Evolutionary conservation across 2,329 filamentous ascomycete species (phyloP), one percentile per base, ranked within the genome.

Genomic region (Xylariaceae sp.): DNA sequence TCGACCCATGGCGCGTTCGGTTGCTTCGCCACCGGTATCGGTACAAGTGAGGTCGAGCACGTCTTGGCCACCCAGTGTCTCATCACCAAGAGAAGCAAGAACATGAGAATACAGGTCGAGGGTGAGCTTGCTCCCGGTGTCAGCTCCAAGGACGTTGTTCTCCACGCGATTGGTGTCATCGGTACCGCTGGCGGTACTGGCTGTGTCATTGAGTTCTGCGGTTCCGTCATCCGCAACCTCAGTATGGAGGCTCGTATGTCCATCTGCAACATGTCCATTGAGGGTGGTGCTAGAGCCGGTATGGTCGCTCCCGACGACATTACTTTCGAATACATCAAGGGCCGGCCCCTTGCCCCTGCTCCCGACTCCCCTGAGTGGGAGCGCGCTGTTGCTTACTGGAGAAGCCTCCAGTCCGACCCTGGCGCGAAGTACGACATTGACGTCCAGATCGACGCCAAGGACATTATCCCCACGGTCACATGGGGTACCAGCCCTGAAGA

Each of bases 251-350:
- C 93, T 49, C 87, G 94, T 67, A 97, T 99, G 94, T 97, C 92
- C 64, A 96, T 99, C 74, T 97, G 94, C 81, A 99, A 99, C 80
- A 97, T 97, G 94, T 92, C 92, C 11, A 97, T 97, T 68, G 94
- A 99, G 80, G 94, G 83, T 67, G 94, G 94, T 76, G 94, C 94
- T 52, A 85, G 94, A 77, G 93, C 93, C 62, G 94, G 94, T 67
- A 96, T 99, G 92, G 88, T 99, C 61, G 94, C 94, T 8, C 94
- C 94, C 4, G 94, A 99, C 71, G 88, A 97, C 72, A 89, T 81
- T 60, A 97, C 94, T 34, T 96, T 96, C 69, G 90, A 96, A 67
- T 99, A 97, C 73, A 88, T 99, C 70, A 94, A 94, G 80, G 90
- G 88, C 68, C 86, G 88, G 64, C 94, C 94, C 45, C 80, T 99